Conservation (phyloP, 257 asterid genomes). For the Solanum tarijense region DNA sequence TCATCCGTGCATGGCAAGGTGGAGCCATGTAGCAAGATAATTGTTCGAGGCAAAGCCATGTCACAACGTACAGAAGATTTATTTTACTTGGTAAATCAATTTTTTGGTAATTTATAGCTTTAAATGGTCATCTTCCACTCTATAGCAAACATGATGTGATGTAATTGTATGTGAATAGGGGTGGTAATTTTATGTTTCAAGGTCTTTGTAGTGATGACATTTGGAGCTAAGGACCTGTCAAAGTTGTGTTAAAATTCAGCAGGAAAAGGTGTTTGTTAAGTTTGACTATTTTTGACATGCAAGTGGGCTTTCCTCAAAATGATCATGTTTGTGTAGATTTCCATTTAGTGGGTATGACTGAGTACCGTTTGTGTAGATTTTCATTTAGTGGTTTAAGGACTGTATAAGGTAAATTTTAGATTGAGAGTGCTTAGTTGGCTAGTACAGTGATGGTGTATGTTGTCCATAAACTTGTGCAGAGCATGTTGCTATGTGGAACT, state of each 20-base stretch:
- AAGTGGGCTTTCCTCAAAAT: background rate
- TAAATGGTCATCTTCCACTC: background rate
- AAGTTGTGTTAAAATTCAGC: background rate
- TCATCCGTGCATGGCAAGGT: conserved; percentile 72
- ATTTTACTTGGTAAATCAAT: conserved; percentile 59
- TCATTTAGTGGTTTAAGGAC: background rate
- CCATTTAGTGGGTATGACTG: background rate
- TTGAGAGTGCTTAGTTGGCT: background rate
- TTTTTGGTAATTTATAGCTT: background rate
- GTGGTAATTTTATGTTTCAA: background rate
- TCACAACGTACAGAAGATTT: conserved; percentile 80
- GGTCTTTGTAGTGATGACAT: background rate
- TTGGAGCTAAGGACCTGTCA: background rate
- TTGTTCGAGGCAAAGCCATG: conserved; percentile 94
- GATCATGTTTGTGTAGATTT: background rate
- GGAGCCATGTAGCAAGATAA: conserved; percentile 68
- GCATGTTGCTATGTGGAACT: background rate
- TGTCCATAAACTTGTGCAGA: background rate
- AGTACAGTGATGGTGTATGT: background rate
- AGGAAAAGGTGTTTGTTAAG: background rate
- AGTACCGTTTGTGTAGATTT: background rate
- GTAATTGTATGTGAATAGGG: background rate
- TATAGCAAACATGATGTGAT: background rate
- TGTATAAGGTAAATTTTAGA: background rate
- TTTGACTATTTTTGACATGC: background rate